phyloP scores from a whole-genome alignment of 2,329 filamentous ascomycete species.

The Ophiostoma tasmaniense region DNA sequence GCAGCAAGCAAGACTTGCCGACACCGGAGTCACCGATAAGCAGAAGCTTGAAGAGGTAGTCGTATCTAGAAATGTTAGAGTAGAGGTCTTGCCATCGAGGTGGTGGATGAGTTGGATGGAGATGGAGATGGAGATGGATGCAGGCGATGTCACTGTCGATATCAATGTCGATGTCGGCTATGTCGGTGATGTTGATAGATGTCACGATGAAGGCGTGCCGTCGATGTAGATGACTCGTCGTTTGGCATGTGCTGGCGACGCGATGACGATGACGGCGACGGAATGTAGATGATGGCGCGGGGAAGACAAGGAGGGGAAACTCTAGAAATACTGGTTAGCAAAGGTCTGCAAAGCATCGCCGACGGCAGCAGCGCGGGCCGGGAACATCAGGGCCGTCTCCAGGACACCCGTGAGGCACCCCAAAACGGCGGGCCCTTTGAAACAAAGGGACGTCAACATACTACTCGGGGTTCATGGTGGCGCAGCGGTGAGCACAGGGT shows the following conservation, averaged over 20 bases:
- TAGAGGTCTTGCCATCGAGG: neutral
- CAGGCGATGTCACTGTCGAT: neutral
- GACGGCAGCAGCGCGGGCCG: neutral
- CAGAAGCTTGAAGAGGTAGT: constrained; percentile 99
- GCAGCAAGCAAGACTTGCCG: constrained; percentile 96
- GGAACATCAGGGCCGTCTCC: neutral
- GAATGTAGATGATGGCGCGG: neutral
- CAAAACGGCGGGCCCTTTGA: neutral
- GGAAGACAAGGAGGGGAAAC: neutral
- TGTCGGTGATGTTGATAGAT: too few relatives aligned
- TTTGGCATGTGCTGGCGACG: neutral
- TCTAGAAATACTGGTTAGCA: neutral
- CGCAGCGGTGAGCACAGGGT: constrained; percentile 21
- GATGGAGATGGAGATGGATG: neutral
- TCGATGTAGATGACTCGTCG: neutral
- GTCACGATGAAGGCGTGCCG: neutral
- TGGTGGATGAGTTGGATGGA: neutral
- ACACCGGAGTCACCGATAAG: constrained; percentile 99
- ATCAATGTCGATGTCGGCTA: too few relatives aligned
- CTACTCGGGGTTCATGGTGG: constrained; percentile 88
- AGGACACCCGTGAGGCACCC: neutral
- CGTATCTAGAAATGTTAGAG: constrained; percentile 63
- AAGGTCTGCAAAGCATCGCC: neutral
- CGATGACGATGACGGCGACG: neutral
- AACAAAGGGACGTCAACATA: constrained; percentile 35